Base-by-base conservation (phyloP, 2,329 filamentous ascomycete species). In the Calonectria montana region DNA sequence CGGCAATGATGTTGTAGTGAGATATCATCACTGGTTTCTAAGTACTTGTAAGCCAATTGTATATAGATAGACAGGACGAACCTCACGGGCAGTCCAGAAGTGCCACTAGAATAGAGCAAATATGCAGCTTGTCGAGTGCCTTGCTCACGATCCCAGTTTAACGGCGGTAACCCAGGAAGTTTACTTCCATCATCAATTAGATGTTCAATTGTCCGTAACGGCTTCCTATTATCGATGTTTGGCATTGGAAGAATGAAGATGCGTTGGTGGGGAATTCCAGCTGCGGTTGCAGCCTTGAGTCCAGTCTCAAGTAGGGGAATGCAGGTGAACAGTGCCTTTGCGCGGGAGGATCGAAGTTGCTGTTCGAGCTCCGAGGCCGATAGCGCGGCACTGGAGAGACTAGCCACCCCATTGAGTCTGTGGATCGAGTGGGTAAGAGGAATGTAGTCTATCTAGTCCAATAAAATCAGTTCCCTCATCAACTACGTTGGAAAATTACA, bases 11-110 rank as follows among this genome's bases (percentile, higher is more conserved):
- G 23, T 64, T 64, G 27, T 48, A 48, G n/a, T 64, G 61, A 10
- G 61, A 64, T 35, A 64, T 64, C 61, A 64, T 48, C 3, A 64
- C 61, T 48, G 61, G 41, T 45, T 64, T 64, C 61, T 64, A 6
- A 13, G 16, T 4, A 37, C 3, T 47, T 31, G 31, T 79, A 39
- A 74, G 63, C 18, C 8, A 35, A 16, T 16, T 35, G 23, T 41
- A n/a, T 35, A n/a, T 16, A 29, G n/a, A 62, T 29, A 25, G 13
- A n/a, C 15, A 21, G 18, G 16, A 8, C 18, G 16, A 3, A 23
- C 10, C 41, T 48, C 35, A 64, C 61, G 2, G 61, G 61, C 10
- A 64, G 43, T 16, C 61, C 61, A 5, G 61, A 64, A 23, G 61
- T 64, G 10, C 61, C 61, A 37, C 61, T 64, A 15, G 59, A 62